phyloP scores from a whole-genome alignment of 805 yeast species.

The Suhomyces vadensis region DNA sequence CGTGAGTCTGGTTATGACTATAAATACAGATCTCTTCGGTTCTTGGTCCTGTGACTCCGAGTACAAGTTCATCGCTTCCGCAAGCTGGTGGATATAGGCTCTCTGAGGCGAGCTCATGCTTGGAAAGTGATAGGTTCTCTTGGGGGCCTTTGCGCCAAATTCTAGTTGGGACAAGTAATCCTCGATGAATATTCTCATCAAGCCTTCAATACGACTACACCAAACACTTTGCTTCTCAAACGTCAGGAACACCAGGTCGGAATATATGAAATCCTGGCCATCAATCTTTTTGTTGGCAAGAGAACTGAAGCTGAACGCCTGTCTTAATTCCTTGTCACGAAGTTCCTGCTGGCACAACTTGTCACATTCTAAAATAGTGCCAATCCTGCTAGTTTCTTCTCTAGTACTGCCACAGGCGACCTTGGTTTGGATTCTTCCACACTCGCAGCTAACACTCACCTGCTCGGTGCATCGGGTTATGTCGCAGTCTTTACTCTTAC shows the following conservation, averaged over 20 bases:
- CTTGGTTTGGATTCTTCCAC: conserved; percentile 55
- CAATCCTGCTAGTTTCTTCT: conserved; percentile 31
- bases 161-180: conserved; percentile 26
- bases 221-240: conserved; percentile 61
- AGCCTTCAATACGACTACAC: conserved; percentile 64
- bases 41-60: conserved; percentile 81
- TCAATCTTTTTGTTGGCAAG: conserved; percentile 9
- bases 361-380: conserved; percentile 58
- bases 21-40: conserved; percentile 71
- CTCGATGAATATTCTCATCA: conserved; percentile 50
- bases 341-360: conserved; percentile 62
- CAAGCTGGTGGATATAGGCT: conserved; percentile 66
- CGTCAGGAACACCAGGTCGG: conserved; percentile 46
- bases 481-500: conserved; percentile 47
- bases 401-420: conserved; percentile 61
- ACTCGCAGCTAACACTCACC: conserved; percentile 57
- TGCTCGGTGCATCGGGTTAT: conserved; percentile 49
- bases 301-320: conserved; percentile 50
- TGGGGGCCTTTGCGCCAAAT: conserved; percentile 17
- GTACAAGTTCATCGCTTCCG: conserved; percentile 57
- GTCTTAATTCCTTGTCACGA: conserved; percentile 61
- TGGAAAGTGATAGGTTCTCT: conserved; percentile 58
- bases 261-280: conserved; percentile 37
- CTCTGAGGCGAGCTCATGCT: conserved; percentile 75
- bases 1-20: conserved; percentile 41